These are phyloP conservation scores for Globisporangium sylvaticum DNA, from an alignment of 352 stramenopile genomes.

Conservation along the genomic window DNA sequence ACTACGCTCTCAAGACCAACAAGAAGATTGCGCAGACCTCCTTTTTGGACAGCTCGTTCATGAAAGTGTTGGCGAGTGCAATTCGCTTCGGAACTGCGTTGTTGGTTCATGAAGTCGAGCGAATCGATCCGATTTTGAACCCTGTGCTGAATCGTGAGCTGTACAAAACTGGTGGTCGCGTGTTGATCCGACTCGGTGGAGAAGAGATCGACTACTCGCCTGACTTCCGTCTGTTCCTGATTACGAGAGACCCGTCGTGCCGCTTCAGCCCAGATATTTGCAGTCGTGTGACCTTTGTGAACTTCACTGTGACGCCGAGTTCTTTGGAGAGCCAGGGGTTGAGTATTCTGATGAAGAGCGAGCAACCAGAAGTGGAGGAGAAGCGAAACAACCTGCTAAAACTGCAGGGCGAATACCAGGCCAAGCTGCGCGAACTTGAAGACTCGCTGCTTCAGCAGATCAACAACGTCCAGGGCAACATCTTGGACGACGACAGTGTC, in stretches of 20 bases:
- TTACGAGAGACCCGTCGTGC: conserved; percentile 96
- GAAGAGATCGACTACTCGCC: conserved; percentile 99
- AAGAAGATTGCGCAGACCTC: conserved; percentile 97
- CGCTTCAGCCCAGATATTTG: conserved; percentile 98
- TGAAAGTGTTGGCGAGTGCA: conserved; percentile 99
- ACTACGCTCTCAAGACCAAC: conserved; percentile 90
- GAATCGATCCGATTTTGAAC: conserved; percentile 99
- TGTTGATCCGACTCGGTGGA: conserved; percentile 95
- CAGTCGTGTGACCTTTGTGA: conserved; percentile 98
- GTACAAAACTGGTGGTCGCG: conserved; percentile 97
- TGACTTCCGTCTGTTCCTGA: conserved; percentile 98
- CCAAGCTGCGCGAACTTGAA: conserved; percentile 95
- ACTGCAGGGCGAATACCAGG: conserved; percentile 98
- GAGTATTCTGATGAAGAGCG: conserved; percentile 93
- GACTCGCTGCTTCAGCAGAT: conserved; percentile 98
- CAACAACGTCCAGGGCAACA: conserved; percentile 97
- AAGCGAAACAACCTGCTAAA: conserved; percentile 95
- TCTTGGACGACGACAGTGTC: conserved; percentile 98
- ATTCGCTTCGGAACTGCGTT: conserved; percentile 99
- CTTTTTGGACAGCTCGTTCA: conserved; percentile 99
- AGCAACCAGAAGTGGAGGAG: conserved; percentile 97
- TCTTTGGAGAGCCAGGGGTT: conserved; percentile 97
- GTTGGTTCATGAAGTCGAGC: conserved; percentile 99
- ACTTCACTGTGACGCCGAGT: conserved; percentile 99
- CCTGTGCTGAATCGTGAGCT: conserved; percentile 99